Conservation (phyloP, 805 yeast genomes). For the Candida palmyrensis region DNA sequence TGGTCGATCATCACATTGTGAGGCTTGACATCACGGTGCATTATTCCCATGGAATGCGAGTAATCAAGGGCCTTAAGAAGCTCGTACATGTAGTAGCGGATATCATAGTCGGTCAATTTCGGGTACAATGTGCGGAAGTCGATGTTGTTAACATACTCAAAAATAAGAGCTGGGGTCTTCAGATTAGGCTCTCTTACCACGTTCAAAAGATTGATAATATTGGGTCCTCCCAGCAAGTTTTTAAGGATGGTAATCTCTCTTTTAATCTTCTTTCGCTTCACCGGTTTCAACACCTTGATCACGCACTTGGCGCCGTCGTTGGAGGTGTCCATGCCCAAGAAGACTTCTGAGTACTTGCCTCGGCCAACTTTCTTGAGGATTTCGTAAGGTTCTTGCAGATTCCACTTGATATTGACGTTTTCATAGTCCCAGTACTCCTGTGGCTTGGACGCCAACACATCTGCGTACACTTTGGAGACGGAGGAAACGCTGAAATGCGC, state of each 20-base stretch:
- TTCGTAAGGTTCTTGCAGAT: conserved; percentile 80
- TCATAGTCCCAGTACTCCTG: conserved; percentile 82
- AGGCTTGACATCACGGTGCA: conserved; percentile 95
- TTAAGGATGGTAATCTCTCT: conserved; percentile 85
- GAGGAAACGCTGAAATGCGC: conserved; percentile 34
- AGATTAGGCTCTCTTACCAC: conserved; percentile 76
- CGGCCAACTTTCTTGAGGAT: conserved; percentile 76
- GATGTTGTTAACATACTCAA: conserved; percentile 77
- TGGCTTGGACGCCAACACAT: conserved; percentile 72
- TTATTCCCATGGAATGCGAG: conserved; percentile 91
- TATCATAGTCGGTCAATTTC: conserved; percentile 66
- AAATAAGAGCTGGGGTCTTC: conserved; percentile 81
- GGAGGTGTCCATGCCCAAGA: conserved; percentile 71
- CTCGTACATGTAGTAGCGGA: conserved; percentile 79
- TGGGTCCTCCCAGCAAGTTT: conserved; percentile 80
- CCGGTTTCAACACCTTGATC: conserved; percentile 88
- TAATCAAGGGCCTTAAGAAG: conserved; percentile 80
- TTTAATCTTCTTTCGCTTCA: conserved; percentile 84
- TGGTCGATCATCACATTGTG: conserved; percentile 96
- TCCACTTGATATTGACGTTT: conserved; percentile 74
- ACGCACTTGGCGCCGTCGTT: conserved; percentile 61
- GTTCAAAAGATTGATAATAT: conserved; percentile 71
- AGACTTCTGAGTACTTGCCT: conserved; percentile 94
- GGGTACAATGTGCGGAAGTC: conserved; percentile 83
- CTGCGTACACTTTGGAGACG: conserved; percentile 73